Percentiles rank a stretch among this genome's conserved stretches.
phyloP scores from a whole-genome alignment of 768 basidiomycete genomes.

The Termitomyces sp. region DNA sequence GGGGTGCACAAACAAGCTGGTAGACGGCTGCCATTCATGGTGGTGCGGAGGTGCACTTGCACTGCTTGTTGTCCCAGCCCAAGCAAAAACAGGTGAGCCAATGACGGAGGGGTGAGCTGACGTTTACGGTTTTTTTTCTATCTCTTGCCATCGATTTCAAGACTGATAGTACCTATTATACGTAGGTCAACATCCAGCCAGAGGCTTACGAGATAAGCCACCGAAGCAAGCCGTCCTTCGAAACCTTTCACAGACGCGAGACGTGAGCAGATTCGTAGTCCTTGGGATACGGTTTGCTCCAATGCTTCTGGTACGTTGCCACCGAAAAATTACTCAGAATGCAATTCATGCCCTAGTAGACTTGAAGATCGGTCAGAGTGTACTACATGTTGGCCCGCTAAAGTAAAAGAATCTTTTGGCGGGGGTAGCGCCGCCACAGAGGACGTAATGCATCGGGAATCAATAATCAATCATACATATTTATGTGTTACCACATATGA shows the following conservation, averaged over 20 bases:
- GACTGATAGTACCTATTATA: slow-evolving; percentile 56
- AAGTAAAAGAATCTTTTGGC: too few species aligned
- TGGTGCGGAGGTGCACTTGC: slow-evolving; percentile 92
- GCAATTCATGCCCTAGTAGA: slow-evolving; percentile 14
- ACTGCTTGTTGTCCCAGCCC: slow-evolving; percentile 41
- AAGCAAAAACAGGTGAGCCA: slow-evolving; percentile 18
- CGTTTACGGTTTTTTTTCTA: slow-evolving; percentile 48
- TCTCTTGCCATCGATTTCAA: not conserved
- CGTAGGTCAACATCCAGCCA: slow-evolving; percentile 80
- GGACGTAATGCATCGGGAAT: too few species aligned
- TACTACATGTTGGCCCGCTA: too few species aligned
- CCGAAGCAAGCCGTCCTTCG: slow-evolving; percentile 66
- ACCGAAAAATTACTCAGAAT: not conserved
- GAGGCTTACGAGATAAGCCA: slow-evolving; percentile 92
- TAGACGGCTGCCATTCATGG: slow-evolving; percentile 99
- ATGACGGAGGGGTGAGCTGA: slow-evolving; percentile 59
- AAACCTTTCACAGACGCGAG: slow-evolving; percentile 46
- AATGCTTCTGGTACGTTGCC: slow-evolving; percentile 3
- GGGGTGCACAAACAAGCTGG: slow-evolving; percentile 95
- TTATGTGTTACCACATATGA: too few species aligned
- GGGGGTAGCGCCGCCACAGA: too few species aligned
- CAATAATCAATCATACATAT: too few species aligned
- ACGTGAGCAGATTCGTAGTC: slow-evolving; percentile 23
- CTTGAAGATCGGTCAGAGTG: slow-evolving; percentile 29
- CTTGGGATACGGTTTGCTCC: slow-evolving; percentile 27